These are phyloP conservation scores for Paracamarosporium sp. DNA, from an alignment of 2,329 filamentous ascomycete species.

Conservation along the genomic window DNA sequence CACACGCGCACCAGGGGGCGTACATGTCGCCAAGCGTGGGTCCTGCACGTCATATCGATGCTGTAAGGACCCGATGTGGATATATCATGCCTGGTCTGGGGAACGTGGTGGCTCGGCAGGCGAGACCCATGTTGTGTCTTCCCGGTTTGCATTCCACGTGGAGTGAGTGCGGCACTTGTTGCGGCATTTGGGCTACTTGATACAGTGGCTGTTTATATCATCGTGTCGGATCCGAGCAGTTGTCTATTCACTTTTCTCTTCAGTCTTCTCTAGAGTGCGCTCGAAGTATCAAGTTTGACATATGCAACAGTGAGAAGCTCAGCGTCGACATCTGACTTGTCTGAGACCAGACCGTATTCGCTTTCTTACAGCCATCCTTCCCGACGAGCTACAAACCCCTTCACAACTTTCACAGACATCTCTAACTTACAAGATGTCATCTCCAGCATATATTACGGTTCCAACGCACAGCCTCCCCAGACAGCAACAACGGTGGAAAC, in stretches of 20 bases:
- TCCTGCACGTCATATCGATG: constrained; percentile 13
- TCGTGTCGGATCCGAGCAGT: background rate
- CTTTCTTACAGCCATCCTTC: background rate
- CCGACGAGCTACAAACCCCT: background rate
- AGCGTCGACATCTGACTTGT: background rate
- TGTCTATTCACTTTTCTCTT: background rate
- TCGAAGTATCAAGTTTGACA: no score
- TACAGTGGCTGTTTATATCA: constrained; percentile 17
- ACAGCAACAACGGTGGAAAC: background rate
- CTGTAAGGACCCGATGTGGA: constrained; percentile 10
- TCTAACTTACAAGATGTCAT: background rate
- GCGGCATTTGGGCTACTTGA: constrained; percentile 18
- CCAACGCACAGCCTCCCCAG: background rate
- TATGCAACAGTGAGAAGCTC: background rate
- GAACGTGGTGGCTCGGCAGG: constrained; percentile 20
- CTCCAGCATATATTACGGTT: no score
- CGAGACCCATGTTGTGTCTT: constrained; percentile 29
- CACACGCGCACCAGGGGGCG: constrained; percentile 4
- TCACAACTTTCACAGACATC: background rate
- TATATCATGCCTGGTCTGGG: constrained; percentile 7
- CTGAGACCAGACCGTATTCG: background rate
- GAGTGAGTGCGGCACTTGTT: constrained; percentile 23
- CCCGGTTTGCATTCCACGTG: constrained; percentile 39
- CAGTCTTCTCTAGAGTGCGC: background rate
- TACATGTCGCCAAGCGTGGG: constrained; percentile 13